Conservation (phyloP, 306 rosid genomes). For the Spatholobus suberectus region DNA sequence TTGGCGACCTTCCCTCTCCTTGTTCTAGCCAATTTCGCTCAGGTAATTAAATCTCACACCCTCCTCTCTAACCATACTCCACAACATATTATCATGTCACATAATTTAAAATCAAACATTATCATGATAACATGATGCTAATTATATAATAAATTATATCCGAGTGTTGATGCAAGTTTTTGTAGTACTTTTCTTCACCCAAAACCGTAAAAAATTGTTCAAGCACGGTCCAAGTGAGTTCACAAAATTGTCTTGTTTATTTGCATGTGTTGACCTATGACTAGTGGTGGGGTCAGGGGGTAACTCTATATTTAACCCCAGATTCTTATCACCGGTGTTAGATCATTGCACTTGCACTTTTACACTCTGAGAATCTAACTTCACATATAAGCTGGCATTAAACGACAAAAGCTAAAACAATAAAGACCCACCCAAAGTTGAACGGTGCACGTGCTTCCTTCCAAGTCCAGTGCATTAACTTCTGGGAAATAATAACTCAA, state of each 20-base stretch:
- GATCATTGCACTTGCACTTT: conserved; percentile 46
- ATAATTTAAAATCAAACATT: not conserved
- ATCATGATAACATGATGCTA: not conserved
- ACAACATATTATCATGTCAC: not conserved
- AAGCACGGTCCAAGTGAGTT: not conserved
- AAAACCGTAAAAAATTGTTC: not conserved
- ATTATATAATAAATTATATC: not conserved
- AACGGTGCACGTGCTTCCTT: conserved; percentile 75
- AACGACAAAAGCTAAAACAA: conserved; percentile 67
- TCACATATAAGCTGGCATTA: conserved; percentile 51
- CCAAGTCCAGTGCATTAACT: conserved; percentile 47
- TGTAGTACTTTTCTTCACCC: not conserved
- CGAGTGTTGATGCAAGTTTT: not conserved
- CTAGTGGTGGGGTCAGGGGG: conserved; percentile 38
- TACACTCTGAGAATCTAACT: conserved; percentile 64
- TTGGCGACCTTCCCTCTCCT: conserved; percentile 91
- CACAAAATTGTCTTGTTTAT: not conserved
- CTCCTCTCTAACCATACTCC: not conserved
- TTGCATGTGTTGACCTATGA: conserved; percentile 44
- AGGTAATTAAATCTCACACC: conserved; percentile 52
- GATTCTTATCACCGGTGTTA: conserved; percentile 30
- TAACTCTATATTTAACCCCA: conserved; percentile 22
- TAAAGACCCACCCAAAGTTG: conserved; percentile 43
- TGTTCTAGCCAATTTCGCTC: conserved; percentile 96
- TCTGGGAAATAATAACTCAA: conserved; percentile 33